Percentiles rank a stretch among this genome's conserved stretches.
Conservation (phyloP, 371 early-diverging fungal species). For the Thermomucor indicae-seudaticae region DNA sequence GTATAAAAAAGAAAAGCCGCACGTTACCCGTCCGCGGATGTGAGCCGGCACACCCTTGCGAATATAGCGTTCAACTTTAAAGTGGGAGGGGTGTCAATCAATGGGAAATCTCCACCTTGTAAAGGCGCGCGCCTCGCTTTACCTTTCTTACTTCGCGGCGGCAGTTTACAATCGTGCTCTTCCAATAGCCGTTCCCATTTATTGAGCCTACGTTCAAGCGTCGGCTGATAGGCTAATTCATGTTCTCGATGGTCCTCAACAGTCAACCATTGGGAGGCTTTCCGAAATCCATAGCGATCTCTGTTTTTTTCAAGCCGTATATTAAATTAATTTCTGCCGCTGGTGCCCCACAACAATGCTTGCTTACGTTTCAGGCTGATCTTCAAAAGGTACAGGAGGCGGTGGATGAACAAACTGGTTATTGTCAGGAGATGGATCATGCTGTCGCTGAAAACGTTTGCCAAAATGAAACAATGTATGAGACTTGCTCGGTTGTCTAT, state of each 20-base stretch:
- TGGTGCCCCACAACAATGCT: no score
- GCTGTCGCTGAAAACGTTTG: conserved; percentile 11
- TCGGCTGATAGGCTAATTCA: conserved; percentile 45
- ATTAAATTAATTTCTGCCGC: neutral
- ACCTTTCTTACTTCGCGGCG: conserved; percentile 49
- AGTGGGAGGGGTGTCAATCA: neutral
- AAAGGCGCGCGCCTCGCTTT: neutral
- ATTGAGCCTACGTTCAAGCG: conserved; percentile 42
- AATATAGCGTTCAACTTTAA: conserved; percentile 70
- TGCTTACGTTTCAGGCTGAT: conserved; percentile 16
- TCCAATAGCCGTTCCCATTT: conserved; percentile 54
- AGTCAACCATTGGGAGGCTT: conserved; percentile 48
- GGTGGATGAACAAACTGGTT: conserved; percentile 9
- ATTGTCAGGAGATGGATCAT: neutral
- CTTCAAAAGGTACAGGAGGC: conserved; percentile 7
- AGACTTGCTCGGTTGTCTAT: no score
- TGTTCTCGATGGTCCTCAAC: conserved; percentile 44
- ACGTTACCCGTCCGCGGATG: conserved; percentile 64
- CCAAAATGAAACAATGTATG: conserved; percentile 12
- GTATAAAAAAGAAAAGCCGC: no score
- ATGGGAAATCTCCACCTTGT: neutral
- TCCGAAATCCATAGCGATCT: conserved; percentile 60
- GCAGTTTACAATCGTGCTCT: conserved; percentile 43
- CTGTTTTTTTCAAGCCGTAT: conserved; percentile 10
- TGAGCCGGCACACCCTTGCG: conserved; percentile 82